Conservation (phyloP, 164 flowering plant genomes). For the Kingdonia uniflora region DNA sequence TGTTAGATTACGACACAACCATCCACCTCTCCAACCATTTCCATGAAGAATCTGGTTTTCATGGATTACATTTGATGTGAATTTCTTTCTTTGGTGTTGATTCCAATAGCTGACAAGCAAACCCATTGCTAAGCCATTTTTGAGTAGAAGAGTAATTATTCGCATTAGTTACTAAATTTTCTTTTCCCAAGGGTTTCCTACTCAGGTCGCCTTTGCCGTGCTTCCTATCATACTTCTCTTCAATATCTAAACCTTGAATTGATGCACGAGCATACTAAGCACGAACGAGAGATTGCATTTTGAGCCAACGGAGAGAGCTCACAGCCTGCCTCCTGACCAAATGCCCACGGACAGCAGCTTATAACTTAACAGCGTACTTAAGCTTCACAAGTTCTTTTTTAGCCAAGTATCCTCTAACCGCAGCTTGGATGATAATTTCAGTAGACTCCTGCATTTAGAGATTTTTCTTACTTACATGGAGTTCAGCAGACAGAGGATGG, state of each 20-base stretch:
- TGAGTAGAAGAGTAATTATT: conserved; percentile 29
- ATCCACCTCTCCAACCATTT: conserved; percentile 93
- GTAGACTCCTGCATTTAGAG: conserved; percentile 37
- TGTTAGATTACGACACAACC: no score
- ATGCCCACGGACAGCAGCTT: no score
- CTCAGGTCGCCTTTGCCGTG: conserved; percentile 8
- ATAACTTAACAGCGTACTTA: conserved; percentile 52
- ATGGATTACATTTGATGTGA: no score
- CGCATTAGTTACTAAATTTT: conserved; percentile 20
- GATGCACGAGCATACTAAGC: conserved; percentile 43
- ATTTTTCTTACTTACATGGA: conserved; percentile 17
- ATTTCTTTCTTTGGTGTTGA: conserved; percentile 53
- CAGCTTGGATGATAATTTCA: conserved; percentile 54
- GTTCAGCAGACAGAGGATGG: no score
- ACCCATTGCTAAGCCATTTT: conserved; percentile 58
- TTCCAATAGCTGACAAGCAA: conserved; percentile 77
- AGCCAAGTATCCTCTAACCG: no score
- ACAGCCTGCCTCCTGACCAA: conserved; percentile 85
- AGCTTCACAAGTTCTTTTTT: conserved; percentile 37
- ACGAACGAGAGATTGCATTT: conserved; percentile 88
- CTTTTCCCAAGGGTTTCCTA: conserved; percentile 22
- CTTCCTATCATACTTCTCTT: conserved; percentile 18
- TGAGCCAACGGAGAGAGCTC: conserved; percentile 77
- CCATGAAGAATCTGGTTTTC: conserved; percentile 59
- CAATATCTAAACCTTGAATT: conserved; percentile 16